Base-by-base conservation (phyloP, 208 protist species). In the Acanthamoeba sp. region DNA sequence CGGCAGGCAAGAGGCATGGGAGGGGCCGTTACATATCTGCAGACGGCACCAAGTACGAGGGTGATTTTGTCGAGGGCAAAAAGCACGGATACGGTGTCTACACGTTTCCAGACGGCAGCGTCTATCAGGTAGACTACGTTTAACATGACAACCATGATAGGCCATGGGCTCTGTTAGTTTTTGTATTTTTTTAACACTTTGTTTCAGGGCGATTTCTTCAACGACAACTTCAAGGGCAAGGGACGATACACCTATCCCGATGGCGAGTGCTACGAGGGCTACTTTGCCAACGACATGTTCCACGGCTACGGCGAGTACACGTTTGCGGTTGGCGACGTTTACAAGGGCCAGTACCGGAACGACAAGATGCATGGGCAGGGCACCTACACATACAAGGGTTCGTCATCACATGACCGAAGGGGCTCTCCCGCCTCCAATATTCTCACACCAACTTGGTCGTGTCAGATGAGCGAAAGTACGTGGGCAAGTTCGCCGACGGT, bases 221-320 rank as follows among this genome's bases (percentile, higher is more conserved):
- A 91, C 84, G 84, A 91, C 84, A 91, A 91, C 6, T 91, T 91
- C 38, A 18, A 91, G 27, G 84, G 84, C 48, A 91, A 91, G 84
- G 84, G 84, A 6, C 27, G 52, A n/a, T 91, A 91, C 84, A 91
- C 7, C 34, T 45, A 85, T 36, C 14, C 50, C 18, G 84, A 91
- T 29, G 84, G 84, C 9, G 84, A 91, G 84, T 57, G 27, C 45
- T 91, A 91, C 52, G 84, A 91, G 84, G 84, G 84, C 27, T 18
- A 91, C 84, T 91, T 91, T 27, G 45, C 27, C n/a, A 45, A 64
- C 45, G 84, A 91, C 38, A 36, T 91, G 22, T 66, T 91, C 16
- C 84, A 91, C 34, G 84, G 84, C 34, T 91, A 91, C 38, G 84
- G 84, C 32, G 84, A 91, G 52, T 91, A 91, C 52, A 29, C 16